Evolutionary conservation across 2,329 filamentous ascomycete genomes (phyloP), one percentile per base, ranked within the genome.

Genomic region (Epichloe baconii): DNA sequence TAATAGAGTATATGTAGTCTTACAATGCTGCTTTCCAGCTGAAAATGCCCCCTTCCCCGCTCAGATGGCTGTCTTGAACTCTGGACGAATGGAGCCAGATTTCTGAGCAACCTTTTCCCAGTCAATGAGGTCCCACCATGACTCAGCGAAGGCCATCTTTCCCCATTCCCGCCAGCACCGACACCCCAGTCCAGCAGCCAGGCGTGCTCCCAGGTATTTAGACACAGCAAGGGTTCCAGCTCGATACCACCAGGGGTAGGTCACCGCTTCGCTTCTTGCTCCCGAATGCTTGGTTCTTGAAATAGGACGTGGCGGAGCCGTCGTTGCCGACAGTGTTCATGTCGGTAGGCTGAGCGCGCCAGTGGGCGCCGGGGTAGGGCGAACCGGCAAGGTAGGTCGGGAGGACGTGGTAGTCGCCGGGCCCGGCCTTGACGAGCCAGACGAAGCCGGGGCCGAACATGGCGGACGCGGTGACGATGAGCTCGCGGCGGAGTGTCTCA

Each of bases 361-460:
- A 88, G 71, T 95, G 87, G 36, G 90, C 91, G 55, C 80, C 83
- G 3, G 86, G 80, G 68, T 91, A 93, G 4, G 93, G 93, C 7
- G 86, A 87, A 52, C 93, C 93, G 52, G 91, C 90, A 54, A 90
- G 80, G 74, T 97, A 98, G 52, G 93, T 98, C 60, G 82, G 78
- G 53, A 98, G 76, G 62, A 98, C 78, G 61, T 83, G 81, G 71
- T 75, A 76, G 59, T 73, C 74, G 64, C 58, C 60, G 54, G 66
- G 63, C 50, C 62, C 68, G 59, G 61, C 65, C 68, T 80, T 80
- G 62, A 96, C 86, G 55, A 98, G 83, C 93, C 93, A 98, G 64
- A 97, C 86, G 71, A 94, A 97, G 57, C 93, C 93, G 0, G 91
- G 90, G 50, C 91, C 93, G 72, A 98, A 97, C 89, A 97, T 96